A percentile compares a stretch with the other conserved stretches of the same genome.
Evolutionary conservation across 805 yeast species (phyloP).

Genomic region (Kuraishia piskuri): DNA sequence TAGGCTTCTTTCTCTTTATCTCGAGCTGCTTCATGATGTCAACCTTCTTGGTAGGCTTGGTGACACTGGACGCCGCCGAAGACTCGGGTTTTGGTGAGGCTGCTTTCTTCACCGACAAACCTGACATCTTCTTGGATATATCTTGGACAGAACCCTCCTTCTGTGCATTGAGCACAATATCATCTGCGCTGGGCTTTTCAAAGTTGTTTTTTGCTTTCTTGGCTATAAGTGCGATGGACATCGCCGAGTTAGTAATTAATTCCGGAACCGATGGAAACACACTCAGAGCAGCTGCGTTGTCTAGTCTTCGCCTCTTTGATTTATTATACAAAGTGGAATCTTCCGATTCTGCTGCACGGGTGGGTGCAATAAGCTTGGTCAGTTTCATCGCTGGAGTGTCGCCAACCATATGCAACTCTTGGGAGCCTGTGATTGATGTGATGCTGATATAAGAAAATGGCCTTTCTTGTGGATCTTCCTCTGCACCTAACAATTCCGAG

Average conservation of each 20-base stretch:
- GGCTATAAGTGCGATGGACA: constrained; percentile 16
- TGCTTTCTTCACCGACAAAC: constrained; percentile 10
- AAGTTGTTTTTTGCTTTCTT: constrained; percentile 46
- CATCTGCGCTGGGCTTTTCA: constrained; percentile 77
- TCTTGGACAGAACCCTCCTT: constrained; percentile 18
- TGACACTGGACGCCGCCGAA: constrained; percentile 10
- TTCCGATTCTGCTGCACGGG: not conserved
- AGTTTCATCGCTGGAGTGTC: not conserved
- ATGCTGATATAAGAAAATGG: not conserved
- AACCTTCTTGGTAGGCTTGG: constrained; percentile 35
- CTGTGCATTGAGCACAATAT: constrained; percentile 54
- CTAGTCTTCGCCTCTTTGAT: constrained; percentile 5
- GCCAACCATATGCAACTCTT: not conserved
- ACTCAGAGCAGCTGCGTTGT: constrained; percentile 2
- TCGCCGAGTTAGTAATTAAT: not conserved
- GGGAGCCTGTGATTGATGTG: not conserved
- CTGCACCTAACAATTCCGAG: not conserved
- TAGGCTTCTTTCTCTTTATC: constrained; percentile 36
- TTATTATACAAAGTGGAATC: not conserved
- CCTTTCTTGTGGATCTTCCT: not conserved
- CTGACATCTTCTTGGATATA: constrained; percentile 15
- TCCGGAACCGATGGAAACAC: not conserved
- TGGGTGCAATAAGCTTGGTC: not conserved
- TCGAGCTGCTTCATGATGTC: constrained; percentile 32
- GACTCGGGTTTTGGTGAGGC: constrained; percentile 1